Base-by-base conservation (phyloP, 345 rosid genomes). In the Hibiscus trionum region DNA sequence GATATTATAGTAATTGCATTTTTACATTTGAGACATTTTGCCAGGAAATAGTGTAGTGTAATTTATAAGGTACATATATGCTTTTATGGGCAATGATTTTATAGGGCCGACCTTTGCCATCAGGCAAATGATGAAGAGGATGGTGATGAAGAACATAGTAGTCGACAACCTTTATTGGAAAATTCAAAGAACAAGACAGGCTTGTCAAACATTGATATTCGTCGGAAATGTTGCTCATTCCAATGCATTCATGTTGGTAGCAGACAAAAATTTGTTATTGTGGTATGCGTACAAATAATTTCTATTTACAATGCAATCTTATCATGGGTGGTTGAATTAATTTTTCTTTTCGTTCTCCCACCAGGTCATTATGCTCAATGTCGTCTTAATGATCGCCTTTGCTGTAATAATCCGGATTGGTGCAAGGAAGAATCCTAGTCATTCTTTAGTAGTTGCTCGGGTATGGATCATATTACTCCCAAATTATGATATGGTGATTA, bases 91-190 rank as follows among this genome's bases (percentile, higher is more conserved):
- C 50, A 66, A 11, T 24, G 46, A 66, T 73, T 69, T 67, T 33
- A 33, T 72, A 88, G 93, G 93, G 78, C 85, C 49, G 93, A 88
- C 73, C 90, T 88, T 77, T 87, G 86, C 86, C 90, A 85, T 77
- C 88, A 84, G 63, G 82, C 81, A 67, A 79, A 86, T 71, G 89
- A 86, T 66, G 93, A 86, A 77, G 87, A 84, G 35, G 83, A 82
- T 14, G 90, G 83, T 17, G 90, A 88, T 42, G 93, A 86, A 71
- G 89, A 84, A 65, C 73, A 60, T 12, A 75, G 83, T 77, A 75
- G 78, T 76, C 80, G 76, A 8, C 86, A 83, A 71, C 73, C 88
- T 52, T 81, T 88, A 76, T 50, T 88, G 72, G 82, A 86, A 59
- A 81, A 70, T 66, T 66, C 80, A 66, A 73, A 80, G 79, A 44